A percentile compares a stretch with the other conserved stretches of the same genome.
These are phyloP conservation scores for Leishmania arabica DNA, from an alignment of 208 protist species.

Conservation along the genomic window DNA sequence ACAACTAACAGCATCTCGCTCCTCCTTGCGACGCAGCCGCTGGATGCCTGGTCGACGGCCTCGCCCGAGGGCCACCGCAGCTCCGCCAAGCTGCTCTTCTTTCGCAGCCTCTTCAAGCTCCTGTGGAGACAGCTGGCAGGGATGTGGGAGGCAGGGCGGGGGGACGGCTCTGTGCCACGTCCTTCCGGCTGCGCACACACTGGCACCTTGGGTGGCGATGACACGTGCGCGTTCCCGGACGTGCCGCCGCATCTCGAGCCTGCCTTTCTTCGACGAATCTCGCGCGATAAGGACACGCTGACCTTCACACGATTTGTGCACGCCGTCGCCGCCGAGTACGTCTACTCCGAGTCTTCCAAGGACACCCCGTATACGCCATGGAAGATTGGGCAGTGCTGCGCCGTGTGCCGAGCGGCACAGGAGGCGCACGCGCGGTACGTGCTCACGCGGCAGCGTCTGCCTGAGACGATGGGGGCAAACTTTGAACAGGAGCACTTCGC, in stretches of 20 bases:
- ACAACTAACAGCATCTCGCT: slow-evolving; percentile 57
- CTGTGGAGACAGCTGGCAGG: slow-evolving; percentile 50
- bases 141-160: slow-evolving; percentile 19
- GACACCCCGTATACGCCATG: slow-evolving; percentile 43
- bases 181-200: slow-evolving; percentile 3
- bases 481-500: slow-evolving; percentile 58
- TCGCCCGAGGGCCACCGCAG: slow-evolving; percentile 65
- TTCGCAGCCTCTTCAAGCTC: slow-evolving; percentile 71
- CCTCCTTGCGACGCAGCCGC: slow-evolving; percentile 85
- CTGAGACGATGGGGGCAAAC: slow-evolving; percentile 28
- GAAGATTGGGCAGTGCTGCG: slow-evolving; percentile 35
- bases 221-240: slow-evolving; percentile 10
- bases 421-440: slow-evolving; percentile 30
- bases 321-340: slow-evolving; percentile 60
- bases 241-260: slow-evolving; percentile 73
- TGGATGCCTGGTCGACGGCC: slow-evolving; percentile 77
- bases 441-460: slow-evolving; percentile 20
- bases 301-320: slow-evolving; percentile 55
- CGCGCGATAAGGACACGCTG: slow-evolving; percentile 61
- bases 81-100: slow-evolving; percentile 80
- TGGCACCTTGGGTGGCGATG: not conserved
- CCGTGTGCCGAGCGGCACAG: slow-evolving; percentile 45
- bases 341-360: slow-evolving; percentile 39
- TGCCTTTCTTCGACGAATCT: slow-evolving; percentile 66
- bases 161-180: not conserved